Evolutionary conservation across 2,329 filamentous ascomycete species (phyloP).

Genomic region (Beauveria pseudobassiana): DNA sequence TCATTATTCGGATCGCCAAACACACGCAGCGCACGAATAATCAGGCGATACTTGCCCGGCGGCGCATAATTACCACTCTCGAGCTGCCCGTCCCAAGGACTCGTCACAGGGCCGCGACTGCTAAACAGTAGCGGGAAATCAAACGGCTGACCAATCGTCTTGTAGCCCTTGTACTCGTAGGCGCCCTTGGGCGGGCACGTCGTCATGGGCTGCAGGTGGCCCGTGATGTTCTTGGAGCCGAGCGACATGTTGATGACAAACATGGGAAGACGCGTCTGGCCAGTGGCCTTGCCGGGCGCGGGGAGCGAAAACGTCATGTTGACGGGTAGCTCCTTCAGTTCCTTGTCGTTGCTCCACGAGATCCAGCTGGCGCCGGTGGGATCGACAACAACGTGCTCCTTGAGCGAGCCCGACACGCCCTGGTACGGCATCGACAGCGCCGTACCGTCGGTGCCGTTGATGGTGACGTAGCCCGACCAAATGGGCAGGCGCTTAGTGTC

Average conservation of each 20-base stretch:
- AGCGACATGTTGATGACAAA: constrained; percentile 35
- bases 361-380: constrained; percentile 26
- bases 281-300: constrained; percentile 27
- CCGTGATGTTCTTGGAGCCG: constrained; percentile 36
- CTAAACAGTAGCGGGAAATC: constrained; percentile 32
- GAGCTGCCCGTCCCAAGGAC: constrained; percentile 40
- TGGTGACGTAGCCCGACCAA: constrained; percentile 35
- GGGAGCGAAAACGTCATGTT: constrained; percentile 37
- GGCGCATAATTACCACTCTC: constrained; percentile 40
- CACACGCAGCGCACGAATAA: constrained; percentile 40
- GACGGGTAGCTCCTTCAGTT: constrained; percentile 18
- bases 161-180: constrained; percentile 29
- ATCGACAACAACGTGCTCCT: constrained; percentile 26
- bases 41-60: constrained; percentile 42
- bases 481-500: constrained; percentile 28
- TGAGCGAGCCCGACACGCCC: constrained; percentile 25
- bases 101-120: constrained; percentile 18
- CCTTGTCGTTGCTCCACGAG: constrained; percentile 26
- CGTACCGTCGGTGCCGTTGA: constrained; percentile 30
- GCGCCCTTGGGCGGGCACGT: constrained; percentile 21
- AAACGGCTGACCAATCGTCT: constrained; percentile 34
- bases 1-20: constrained; percentile 38
- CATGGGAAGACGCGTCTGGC: constrained; percentile 28
- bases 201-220: constrained; percentile 36
- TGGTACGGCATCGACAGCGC: constrained; percentile 32